Base-by-base conservation (phyloP, 345 rosid species). In the Isatis tinctoria region DNA sequence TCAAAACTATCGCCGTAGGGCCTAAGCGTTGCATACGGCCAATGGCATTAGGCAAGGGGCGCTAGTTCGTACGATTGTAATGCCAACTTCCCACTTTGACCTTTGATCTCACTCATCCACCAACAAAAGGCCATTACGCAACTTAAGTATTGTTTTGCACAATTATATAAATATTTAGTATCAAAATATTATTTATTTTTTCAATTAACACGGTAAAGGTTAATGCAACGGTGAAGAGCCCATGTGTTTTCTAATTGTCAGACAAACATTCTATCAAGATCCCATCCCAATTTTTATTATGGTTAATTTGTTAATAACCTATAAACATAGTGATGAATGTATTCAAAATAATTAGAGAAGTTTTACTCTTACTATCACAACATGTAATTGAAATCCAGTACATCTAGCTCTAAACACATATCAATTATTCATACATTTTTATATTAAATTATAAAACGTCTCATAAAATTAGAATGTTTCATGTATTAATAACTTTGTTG, bases 71-170 rank as follows among this genome's bases (percentile, higher is more conserved):
- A 43, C 45, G 43, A 27, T 18, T 73, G 39, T 14, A 27, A 22
- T 51, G 73, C 45, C 37, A 67, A 49, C 12, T 60, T 67, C 44
- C 36, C 60, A 27, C 54, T 59, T 74, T 60, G 68, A 67, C 78
- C 74, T 51, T 75, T 75, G 78, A 66, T 60, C 63, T 67, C 37
- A 67, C 17, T 67, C 68, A 67, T 60, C 47, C 43, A 60, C 52
- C 63, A 60, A 67, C 69, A 49, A 60, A 57, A 67, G 49, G 22
- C 20, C 54, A 49, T 40, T 49, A 74, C 68, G 45, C 39, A 59
- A 47, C 74, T 10, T 2, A 13, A 59, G 2, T 37, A 59, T 20
- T 32, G 24, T 32, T 36, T 10, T 59, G n/a, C 9, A 35, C 13
- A 20, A 20, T 48, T 44, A n/a, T 44, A 40, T 12, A 40, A 6